phyloP scores from a whole-genome alignment of 1,284 basidiomycete species.

The Erythrobasidium hasegawianum region DNA sequence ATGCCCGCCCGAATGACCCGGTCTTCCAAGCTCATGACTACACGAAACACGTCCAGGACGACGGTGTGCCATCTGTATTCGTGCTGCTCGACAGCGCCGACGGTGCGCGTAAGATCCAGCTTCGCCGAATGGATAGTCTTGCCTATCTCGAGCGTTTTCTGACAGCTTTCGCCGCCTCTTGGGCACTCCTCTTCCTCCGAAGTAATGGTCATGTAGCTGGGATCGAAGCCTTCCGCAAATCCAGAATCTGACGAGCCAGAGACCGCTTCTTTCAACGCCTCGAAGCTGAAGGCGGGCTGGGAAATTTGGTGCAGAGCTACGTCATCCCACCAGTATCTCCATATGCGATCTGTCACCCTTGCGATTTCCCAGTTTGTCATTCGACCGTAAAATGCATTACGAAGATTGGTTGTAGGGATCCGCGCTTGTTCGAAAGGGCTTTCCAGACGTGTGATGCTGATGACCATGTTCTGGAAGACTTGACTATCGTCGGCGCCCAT shows the following conservation, averaged over 20 bases:
- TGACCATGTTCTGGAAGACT: constrained; percentile 27
- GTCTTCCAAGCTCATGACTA: constrained; percentile 19
- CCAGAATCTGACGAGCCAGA: background rate
- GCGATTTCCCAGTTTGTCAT: constrained; percentile 32
- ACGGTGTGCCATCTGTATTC: constrained; percentile 26
- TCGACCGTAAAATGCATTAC: constrained; percentile 8
- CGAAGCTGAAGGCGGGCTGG: no score
- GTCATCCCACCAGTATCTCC: constrained; percentile 32
- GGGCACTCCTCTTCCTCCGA: background rate
- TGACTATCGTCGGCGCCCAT: constrained; percentile 26
- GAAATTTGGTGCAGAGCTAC: background rate
- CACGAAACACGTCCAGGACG: constrained; percentile 28
- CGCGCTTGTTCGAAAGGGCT: constrained; percentile 1
- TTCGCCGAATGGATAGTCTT: constrained; percentile 26
- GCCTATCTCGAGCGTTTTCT: constrained; percentile 15
- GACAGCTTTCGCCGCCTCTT: background rate
- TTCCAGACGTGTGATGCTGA: constrained; percentile 24
- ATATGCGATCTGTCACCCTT: constrained; percentile 23
- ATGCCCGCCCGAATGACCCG: constrained; percentile 13
- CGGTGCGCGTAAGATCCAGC: constrained; percentile 13
- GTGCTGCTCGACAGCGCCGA: constrained; percentile 9
- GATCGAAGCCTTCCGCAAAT: constrained; percentile 17
- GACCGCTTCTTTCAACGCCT: background rate
- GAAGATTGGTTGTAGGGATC: constrained; percentile 9
- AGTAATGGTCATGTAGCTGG: background rate